A percentile compares a stretch with the other conserved stretches of the same genome.
These are phyloP conservation scores for Parathielavia hyrcaniae DNA, from an alignment of 495 filamentous ascomycete species.

Conservation along the genomic window DNA sequence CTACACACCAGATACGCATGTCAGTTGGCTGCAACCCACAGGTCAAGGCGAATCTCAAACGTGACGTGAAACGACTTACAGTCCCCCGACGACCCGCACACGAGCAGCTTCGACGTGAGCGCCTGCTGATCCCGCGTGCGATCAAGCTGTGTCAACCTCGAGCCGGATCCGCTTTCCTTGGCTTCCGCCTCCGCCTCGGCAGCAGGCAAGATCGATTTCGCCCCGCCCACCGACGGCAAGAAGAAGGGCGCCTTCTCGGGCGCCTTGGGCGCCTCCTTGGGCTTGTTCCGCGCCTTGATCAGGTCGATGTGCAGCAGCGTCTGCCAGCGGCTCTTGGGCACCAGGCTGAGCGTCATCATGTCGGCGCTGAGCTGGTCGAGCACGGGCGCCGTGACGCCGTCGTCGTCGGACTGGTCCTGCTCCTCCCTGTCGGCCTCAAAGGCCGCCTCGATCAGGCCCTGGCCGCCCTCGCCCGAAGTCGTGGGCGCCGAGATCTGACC, in stretches of 20 bases:
- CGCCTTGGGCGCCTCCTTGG: slow-evolving; percentile 79
- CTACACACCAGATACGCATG: slow-evolving; percentile 11
- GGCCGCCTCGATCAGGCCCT: slow-evolving; percentile 58
- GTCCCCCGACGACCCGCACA: slow-evolving; percentile 42
- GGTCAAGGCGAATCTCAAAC: background rate
- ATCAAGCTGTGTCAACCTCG: slow-evolving; percentile 38
- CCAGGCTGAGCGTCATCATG: slow-evolving; percentile 79
- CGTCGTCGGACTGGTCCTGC: slow-evolving; percentile 44
- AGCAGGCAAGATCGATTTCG: slow-evolving; percentile 25
- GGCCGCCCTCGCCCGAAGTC: slow-evolving; percentile 75
- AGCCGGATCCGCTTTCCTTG: slow-evolving; percentile 25
- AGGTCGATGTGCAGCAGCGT: slow-evolving; percentile 82
- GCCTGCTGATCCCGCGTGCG: slow-evolving; percentile 39
- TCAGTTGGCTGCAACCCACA: slow-evolving; percentile 19
- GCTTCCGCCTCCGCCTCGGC: slow-evolving; percentile 15
- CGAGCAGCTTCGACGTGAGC: slow-evolving; percentile 57
- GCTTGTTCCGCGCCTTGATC: slow-evolving; percentile 91
- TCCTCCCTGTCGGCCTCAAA: slow-evolving; percentile 51
- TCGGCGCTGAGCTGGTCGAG: slow-evolving; percentile 71
- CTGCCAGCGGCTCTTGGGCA: slow-evolving; percentile 89
- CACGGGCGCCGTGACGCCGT: slow-evolving; percentile 41
- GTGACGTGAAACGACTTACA: slow-evolving; percentile 40
- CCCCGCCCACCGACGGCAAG: slow-evolving; percentile 60
- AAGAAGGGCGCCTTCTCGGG: slow-evolving; percentile 97
- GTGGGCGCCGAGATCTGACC: slow-evolving; percentile 57